Evolutionary conservation across 768 basidiomycete species (phyloP).

Genomic region (Scleroderma citrinum): DNA sequence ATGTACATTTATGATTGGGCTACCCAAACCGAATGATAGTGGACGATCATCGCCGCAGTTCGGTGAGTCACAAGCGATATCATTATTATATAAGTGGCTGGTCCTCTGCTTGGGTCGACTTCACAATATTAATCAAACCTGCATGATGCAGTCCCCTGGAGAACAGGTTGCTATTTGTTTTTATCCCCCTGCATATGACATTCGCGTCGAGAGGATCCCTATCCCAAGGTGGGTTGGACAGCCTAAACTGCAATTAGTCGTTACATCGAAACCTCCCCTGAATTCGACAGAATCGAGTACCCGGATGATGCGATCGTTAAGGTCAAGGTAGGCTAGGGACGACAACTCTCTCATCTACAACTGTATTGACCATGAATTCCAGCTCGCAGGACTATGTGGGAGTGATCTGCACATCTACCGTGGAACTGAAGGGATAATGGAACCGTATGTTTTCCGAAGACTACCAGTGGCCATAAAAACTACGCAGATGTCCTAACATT

Average conservation of each 20-base stretch:
- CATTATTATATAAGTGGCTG: too few relatives aligned
- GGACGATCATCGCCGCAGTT: too few relatives aligned
- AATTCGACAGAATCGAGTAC: conserved; percentile 57
- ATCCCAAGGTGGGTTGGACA: conserved; percentile 45
- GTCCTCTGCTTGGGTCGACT: too few relatives aligned
- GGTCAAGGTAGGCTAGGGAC: conserved; percentile 44
- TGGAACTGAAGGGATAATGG: conserved; percentile 47
- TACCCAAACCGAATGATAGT: too few relatives aligned
- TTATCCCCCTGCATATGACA: conserved; percentile 64
- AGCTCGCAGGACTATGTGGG: conserved; percentile 68
- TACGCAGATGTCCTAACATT: neutral
- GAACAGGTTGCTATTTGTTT: conserved; percentile 40
- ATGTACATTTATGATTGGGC: too few relatives aligned
- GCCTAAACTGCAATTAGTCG: too few relatives aligned
- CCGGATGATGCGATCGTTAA: conserved; percentile 77
- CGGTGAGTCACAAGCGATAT: too few relatives aligned
- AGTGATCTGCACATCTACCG: conserved; percentile 75
- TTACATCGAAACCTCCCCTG: too few relatives aligned
- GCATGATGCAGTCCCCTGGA: neutral
- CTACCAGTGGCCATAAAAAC: neutral
- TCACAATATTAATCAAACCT: neutral
- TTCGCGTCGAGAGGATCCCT: conserved; percentile 59
- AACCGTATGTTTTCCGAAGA: conserved; percentile 38
- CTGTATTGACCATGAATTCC: conserved; percentile 1
- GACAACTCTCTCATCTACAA: neutral